A percentile compares a stretch with the other conserved stretches of the same genome.
phyloP scores from a whole-genome alignment of 805 yeast species.

The Hyphopichia homilentoma region DNA sequence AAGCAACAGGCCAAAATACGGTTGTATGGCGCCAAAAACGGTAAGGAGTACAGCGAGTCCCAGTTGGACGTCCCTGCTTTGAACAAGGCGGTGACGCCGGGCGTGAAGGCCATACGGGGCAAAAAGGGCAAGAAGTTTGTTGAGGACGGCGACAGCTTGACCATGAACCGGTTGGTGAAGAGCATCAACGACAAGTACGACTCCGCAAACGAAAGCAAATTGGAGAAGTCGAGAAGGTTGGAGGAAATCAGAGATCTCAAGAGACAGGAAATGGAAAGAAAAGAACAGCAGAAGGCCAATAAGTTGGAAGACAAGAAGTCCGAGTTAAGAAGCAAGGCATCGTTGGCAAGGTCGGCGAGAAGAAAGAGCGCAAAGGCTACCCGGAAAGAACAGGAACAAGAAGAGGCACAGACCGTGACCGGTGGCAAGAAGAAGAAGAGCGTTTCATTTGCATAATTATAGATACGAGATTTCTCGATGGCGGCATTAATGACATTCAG shows the following conservation, averaged over 20 bases:
- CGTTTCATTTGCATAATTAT: constrained; percentile 37
- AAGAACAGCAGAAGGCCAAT: constrained; percentile 64
- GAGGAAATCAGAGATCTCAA: constrained; percentile 88
- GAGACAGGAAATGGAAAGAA: constrained; percentile 81
- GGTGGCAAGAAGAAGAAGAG: constrained; percentile 23
- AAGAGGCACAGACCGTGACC: constrained; percentile 8
- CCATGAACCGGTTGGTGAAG: constrained; percentile 66
- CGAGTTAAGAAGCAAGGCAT: constrained; percentile 71
- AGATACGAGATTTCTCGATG: neutral
- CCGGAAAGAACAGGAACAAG: constrained; percentile 20
- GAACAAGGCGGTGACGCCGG: constrained; percentile 83
- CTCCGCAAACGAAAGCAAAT: constrained; percentile 74
- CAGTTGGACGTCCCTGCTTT: constrained; percentile 77
- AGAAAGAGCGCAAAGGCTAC: constrained; percentile 50
- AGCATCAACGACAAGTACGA: constrained; percentile 82
- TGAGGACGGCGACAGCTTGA: constrained; percentile 60
- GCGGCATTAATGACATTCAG: no score
- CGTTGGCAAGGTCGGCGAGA: constrained; percentile 64
- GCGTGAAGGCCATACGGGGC: constrained; percentile 70
- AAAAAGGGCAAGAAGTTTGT: constrained; percentile 85
- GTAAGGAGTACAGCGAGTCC: constrained; percentile 64
- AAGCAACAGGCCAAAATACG: constrained; percentile 63
- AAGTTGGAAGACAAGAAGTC: constrained; percentile 73
- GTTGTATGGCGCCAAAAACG: constrained; percentile 62
- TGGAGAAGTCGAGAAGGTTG: constrained; percentile 83